Conservation (phyloP, 2,329 filamentous ascomycete species). For the Periconia digitata region DNA sequence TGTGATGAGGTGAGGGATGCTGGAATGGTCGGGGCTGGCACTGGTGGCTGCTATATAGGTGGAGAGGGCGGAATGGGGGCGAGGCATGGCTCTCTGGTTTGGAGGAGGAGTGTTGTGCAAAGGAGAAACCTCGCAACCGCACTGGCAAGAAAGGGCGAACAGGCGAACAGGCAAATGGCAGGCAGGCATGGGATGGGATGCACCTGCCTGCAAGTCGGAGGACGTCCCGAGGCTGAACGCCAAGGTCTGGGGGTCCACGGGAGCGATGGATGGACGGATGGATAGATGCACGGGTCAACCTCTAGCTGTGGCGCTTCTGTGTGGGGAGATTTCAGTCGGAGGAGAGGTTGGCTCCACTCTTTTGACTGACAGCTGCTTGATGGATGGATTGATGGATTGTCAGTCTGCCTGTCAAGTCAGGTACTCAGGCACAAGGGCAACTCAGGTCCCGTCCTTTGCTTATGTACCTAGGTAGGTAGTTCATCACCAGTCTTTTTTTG, state of each 20-base stretch:
- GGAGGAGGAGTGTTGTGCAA: conserved; percentile 18
- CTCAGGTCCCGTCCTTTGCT: too few relatives aligned
- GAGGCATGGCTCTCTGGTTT: conserved; percentile 14
- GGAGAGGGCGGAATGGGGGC: conserved; percentile 21
- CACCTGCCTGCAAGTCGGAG: not conserved
- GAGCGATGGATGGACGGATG: too few relatives aligned
- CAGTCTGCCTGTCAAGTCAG: too few relatives aligned
- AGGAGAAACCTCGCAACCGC: conserved; percentile 21
- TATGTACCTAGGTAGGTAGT: too few relatives aligned
- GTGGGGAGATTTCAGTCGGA: too few relatives aligned
- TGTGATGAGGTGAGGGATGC: conserved; percentile 7
- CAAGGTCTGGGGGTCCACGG: not conserved
- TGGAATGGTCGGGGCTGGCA: conserved; percentile 7
- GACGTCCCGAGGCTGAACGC: not conserved
- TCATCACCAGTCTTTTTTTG: too few relatives aligned
- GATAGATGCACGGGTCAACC: not conserved
- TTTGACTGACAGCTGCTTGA: too few relatives aligned
- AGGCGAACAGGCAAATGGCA: too few relatives aligned
- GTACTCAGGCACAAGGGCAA: too few relatives aligned
- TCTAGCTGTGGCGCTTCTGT: not conserved
- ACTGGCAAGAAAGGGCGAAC: too few relatives aligned
- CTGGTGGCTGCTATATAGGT: conserved; percentile 10
- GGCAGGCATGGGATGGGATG: not conserved
- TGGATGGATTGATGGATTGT: too few relatives aligned
- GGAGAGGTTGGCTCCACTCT: too few relatives aligned